phyloP scores from a whole-genome alignment of 2,329 filamentous ascomycete genomes.

The Neonectria neomacrospora region DNA sequence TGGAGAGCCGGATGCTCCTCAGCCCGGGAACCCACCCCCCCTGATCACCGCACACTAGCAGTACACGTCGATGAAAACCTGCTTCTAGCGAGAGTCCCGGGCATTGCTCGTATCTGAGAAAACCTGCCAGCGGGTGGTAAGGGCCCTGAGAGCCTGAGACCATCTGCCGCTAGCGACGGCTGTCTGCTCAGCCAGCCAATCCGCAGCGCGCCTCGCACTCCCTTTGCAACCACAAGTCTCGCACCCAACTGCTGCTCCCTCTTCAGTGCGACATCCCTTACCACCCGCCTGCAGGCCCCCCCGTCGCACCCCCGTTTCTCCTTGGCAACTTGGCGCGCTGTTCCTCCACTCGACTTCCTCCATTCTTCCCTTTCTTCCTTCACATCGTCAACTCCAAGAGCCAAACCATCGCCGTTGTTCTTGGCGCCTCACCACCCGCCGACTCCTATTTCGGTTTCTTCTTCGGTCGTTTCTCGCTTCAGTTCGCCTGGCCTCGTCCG shows the following conservation, averaged over 20 bases:
- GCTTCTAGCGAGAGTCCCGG: slow-evolving; percentile 1
- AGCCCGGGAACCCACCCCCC: not conserved
- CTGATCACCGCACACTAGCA: slow-evolving; percentile 8
- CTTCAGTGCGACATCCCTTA: slow-evolving; percentile 17
- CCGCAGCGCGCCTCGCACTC: slow-evolving; percentile 17
- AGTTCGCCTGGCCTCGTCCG: not conserved
- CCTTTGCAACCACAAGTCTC: not conserved
- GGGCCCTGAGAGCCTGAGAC: slow-evolving; percentile 16
- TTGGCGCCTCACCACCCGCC: slow-evolving; percentile 17
- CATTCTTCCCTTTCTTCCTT: slow-evolving; percentile 33
- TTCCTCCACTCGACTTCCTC: slow-evolving; percentile 20
- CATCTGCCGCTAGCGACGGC: slow-evolving; percentile 11
- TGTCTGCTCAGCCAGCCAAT: slow-evolving; percentile 19
- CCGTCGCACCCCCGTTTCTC: slow-evolving; percentile 31
- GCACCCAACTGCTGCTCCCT: not conserved
- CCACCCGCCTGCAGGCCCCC: slow-evolving; percentile 28
- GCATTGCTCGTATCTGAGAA: slow-evolving; percentile 24
- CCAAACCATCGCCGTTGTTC: slow-evolving; percentile 28
- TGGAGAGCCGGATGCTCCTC: not conserved
- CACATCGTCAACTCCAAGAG: slow-evolving; percentile 36
- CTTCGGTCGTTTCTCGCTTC: slow-evolving; percentile 25
- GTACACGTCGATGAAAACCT: not conserved
- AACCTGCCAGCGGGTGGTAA: slow-evolving; percentile 4
- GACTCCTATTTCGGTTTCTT: slow-evolving; percentile 3
- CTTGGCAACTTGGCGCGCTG: slow-evolving; percentile 40